phyloP scores from a whole-genome alignment of 495 filamentous ascomycete genomes.

The Achaetomiella virescens region DNA sequence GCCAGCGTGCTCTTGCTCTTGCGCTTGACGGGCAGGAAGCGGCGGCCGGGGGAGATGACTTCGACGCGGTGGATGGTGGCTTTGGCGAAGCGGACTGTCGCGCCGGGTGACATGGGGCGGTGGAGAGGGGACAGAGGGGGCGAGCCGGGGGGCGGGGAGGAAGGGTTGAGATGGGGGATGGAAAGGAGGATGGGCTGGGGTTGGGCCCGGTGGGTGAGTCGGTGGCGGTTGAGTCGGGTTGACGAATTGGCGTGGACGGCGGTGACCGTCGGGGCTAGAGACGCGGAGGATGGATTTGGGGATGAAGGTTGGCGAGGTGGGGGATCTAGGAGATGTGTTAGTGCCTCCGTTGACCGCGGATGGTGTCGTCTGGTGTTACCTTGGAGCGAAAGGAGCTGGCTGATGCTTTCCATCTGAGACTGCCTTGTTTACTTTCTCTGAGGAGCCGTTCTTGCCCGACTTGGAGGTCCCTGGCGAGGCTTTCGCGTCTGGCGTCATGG shows the following conservation, averaged over 20 bases:
- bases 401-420: neutral
- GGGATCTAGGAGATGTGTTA: neutral
- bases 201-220: slow-evolving; percentile 9
- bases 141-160: slow-evolving; percentile 7
- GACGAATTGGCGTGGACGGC: slow-evolving; percentile 14
- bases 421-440: slow-evolving; percentile 25
- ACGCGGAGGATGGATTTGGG: slow-evolving; percentile 31
- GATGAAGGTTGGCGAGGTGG: slow-evolving; percentile 3
- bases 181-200: neutral
- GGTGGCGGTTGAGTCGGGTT: neutral
- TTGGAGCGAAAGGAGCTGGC: no score
- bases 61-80: slow-evolving; percentile 30
- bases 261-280: slow-evolving; percentile 23
- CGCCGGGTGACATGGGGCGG: slow-evolving; percentile 20
- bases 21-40: slow-evolving; percentile 29
- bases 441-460: slow-evolving; percentile 18
- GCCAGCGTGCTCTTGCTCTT: slow-evolving; percentile 32
- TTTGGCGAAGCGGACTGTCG: slow-evolving; percentile 31
- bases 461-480: slow-evolving; percentile 15
- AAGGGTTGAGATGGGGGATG: neutral
- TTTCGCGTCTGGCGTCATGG: slow-evolving; percentile 13
- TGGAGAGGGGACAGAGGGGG: slow-evolving; percentile 14
- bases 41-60: slow-evolving; percentile 22
- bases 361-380: neutral
- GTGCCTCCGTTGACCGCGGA: neutral